Percentiles rank a stretch among this genome's conserved stretches.
These are phyloP conservation scores for Hypocreales sp. DNA, from an alignment of 2,329 filamentous ascomycete species.

Conservation along the genomic window DNA sequence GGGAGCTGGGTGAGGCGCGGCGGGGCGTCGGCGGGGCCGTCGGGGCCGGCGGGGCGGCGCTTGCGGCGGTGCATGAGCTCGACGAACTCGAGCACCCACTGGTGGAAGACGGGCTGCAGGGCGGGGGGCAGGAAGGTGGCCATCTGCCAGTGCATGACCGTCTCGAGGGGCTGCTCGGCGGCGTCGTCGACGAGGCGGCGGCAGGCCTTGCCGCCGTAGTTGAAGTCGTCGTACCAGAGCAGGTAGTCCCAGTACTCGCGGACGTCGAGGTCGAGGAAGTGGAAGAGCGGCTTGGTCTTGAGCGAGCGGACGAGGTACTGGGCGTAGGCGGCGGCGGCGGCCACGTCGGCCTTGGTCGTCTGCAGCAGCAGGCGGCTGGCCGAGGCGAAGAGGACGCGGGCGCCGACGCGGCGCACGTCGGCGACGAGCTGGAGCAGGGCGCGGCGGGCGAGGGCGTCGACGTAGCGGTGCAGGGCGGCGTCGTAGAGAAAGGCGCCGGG, in stretches of 20 bases:
- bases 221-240: slow-evolving; percentile 97
- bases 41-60: slow-evolving; percentile 40
- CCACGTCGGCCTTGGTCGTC: slow-evolving; percentile 91
- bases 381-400: slow-evolving; percentile 88
- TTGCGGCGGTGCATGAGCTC: slow-evolving; percentile 86
- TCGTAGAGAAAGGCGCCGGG: slow-evolving; percentile 93
- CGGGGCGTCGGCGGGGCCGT: slow-evolving; percentile 32
- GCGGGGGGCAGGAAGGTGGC: slow-evolving; percentile 70
- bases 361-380: slow-evolving; percentile 81
- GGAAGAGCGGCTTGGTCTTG: slow-evolving; percentile 85
- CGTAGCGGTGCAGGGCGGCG: slow-evolving; percentile 84
- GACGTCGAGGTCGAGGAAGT: slow-evolving; percentile 93
- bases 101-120: slow-evolving; percentile 71
- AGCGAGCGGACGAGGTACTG: slow-evolving; percentile 98
- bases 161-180: slow-evolving; percentile 64
- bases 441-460: slow-evolving; percentile 97
- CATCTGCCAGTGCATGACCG: slow-evolving; percentile 98
- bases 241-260: slow-evolving; percentile 99
- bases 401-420: slow-evolving; percentile 89
- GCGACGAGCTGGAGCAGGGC: slow-evolving; percentile 94
- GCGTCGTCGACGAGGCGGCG: slow-evolving; percentile 55
- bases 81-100: slow-evolving; percentile 91
- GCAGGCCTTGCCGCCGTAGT: slow-evolving; percentile 91
- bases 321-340: slow-evolving; percentile 90
- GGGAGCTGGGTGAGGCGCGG: slow-evolving; percentile 43